These are phyloP conservation scores for Tolypocladium guangdongense DNA, from an alignment of 2,329 filamentous ascomycete genomes.

Conservation along the genomic window DNA sequence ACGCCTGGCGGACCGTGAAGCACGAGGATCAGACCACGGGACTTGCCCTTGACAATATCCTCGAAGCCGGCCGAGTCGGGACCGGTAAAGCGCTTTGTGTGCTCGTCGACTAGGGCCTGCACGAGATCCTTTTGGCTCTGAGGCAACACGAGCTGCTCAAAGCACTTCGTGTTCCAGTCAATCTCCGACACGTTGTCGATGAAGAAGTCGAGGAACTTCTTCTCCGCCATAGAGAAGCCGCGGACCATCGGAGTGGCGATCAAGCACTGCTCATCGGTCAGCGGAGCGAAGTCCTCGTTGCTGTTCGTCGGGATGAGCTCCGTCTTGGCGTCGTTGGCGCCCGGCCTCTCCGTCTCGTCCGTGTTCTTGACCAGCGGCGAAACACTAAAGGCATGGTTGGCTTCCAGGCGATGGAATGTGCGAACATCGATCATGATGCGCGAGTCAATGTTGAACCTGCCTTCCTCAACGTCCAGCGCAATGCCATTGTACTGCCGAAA, in stretches of 20 bases:
- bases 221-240: not conserved
- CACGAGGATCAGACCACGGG: constrained; percentile 30
- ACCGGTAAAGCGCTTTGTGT: not conserved
- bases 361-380: not conserved
- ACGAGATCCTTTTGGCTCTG: not conserved
- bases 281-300: not conserved
- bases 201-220: not conserved
- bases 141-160: not conserved
- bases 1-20: constrained; percentile 37
- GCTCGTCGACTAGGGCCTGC: not conserved
- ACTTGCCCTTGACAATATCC: constrained; percentile 35
- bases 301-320: not conserved
- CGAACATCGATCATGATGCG: not conserved
- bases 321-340: not conserved
- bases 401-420: not conserved
- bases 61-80: constrained; percentile 4
- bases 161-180: not conserved
- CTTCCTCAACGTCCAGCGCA: not conserved
- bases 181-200: constrained; percentile 7
- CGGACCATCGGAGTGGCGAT: not conserved
- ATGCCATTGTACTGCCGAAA: not conserved
- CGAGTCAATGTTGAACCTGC: not conserved
- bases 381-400: not conserved
- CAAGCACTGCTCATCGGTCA: not conserved
- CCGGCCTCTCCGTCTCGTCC: no score